Percentiles rank a stretch among this genome's conserved stretches.
Conservation (phyloP, 2,329 filamentous ascomycete genomes). For the Sarocladium brachiariae region DNA sequence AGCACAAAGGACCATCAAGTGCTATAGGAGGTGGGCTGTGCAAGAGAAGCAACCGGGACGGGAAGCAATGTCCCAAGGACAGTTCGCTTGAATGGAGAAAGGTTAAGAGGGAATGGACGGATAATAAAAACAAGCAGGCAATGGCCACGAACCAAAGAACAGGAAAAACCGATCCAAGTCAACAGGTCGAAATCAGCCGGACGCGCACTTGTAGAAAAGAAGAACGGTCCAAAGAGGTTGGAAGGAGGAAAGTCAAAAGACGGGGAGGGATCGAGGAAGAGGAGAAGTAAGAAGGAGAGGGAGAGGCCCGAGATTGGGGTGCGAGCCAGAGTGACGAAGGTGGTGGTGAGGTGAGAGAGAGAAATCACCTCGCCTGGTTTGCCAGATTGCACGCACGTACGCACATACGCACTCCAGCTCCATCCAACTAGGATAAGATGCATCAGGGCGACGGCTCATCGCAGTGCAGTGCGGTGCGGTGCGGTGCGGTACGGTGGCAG, state of each 20-base stretch:
- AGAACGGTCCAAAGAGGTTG: not conserved
- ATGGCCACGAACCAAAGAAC: conserved; percentile 4
- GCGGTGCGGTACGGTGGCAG: not conserved
- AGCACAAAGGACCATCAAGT: not conserved
- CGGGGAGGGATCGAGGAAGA: not conserved
- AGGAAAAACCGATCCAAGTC: conserved; percentile 1
- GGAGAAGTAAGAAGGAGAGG: conserved; percentile 2
- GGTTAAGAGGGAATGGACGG: not conserved
- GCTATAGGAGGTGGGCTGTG: conserved; percentile 7
- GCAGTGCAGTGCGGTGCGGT: not conserved
- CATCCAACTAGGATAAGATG: too few species aligned
- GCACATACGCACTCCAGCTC: too few species aligned
- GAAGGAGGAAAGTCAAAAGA: not conserved
- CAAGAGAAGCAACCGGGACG: conserved; percentile 6
- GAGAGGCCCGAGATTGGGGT: too few species aligned
- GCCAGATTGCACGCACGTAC: conserved; percentile 10
- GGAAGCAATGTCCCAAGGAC: conserved; percentile 5
- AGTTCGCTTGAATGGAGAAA: not conserved
- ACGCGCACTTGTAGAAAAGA: conserved; percentile 5
- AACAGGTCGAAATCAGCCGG: conserved; percentile 8
- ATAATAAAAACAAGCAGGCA: not conserved
- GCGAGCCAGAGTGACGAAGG: not conserved
- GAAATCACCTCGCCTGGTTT: conserved; percentile 9
- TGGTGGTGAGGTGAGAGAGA: conserved; percentile 10
- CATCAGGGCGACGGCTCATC: not conserved